Percentiles rank a stretch among this genome's conserved stretches.
Conservation (phyloP, 164 flowering plant genomes). For the Dillenia suffruticosa region DNA sequence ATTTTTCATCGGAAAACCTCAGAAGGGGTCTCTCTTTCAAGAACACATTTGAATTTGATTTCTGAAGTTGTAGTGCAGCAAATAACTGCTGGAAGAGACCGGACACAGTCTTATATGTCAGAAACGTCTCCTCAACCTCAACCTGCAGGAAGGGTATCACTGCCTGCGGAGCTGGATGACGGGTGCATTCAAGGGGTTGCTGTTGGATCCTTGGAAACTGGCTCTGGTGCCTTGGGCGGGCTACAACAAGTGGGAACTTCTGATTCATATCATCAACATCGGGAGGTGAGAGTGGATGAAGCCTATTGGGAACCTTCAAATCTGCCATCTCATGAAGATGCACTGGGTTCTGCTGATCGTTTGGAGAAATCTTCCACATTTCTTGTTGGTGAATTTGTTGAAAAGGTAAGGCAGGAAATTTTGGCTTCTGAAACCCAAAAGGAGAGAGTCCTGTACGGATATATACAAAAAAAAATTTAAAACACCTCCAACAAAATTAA, state of each 20-base stretch:
- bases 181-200: conserved; percentile 20
- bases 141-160: conserved; percentile 20
- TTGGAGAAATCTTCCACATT: conserved; percentile 46
- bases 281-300: conserved; percentile 18
- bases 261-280: conserved; percentile 15
- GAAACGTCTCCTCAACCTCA: conserved; percentile 44
- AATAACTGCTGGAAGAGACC: conserved; percentile 10
- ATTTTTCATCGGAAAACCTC: conserved; percentile 16
- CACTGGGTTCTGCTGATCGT: conserved; percentile 54
- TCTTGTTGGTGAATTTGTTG: conserved; percentile 61
- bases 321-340: conserved; percentile 32
- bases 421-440: conserved; percentile 34
- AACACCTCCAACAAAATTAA: too few species aligned
- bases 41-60: conserved; percentile 19
- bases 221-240: conserved; percentile 9
- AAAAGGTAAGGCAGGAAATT: conserved; percentile 44
- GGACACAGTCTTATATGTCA: conserved; percentile 24
- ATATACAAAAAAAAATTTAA: too few species aligned
- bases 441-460: too few species aligned
- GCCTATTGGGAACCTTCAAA: conserved; percentile 22
- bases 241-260: conserved; percentile 17
- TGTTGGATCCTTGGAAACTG: conserved; percentile 22
- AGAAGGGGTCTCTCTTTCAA: conserved; percentile 23
- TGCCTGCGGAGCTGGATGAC: conserved; percentile 10
- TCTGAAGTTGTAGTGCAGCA: conserved; percentile 19